Percentiles rank a stretch among this genome's conserved stretches.
These are phyloP conservation scores for Populus hybrid DNA, from an alignment of 441 rosid genomes.

Conservation along the genomic window DNA sequence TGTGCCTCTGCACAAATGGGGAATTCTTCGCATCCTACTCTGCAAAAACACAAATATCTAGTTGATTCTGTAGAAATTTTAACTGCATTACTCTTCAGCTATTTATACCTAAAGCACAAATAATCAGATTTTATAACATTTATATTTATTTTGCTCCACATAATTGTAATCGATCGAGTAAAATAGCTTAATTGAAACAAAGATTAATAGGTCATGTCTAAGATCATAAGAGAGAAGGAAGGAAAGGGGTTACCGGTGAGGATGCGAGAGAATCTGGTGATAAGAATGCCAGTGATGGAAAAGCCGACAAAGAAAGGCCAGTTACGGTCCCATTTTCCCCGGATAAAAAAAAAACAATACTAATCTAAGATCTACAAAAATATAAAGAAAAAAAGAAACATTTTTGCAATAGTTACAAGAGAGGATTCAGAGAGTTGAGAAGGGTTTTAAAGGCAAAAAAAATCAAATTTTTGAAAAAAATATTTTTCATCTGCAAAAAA, in stretches of 20 bases:
- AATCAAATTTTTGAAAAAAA: too few relatives aligned
- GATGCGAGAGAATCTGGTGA: slow-evolving; percentile 68
- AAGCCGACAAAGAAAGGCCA: slow-evolving; percentile 93
- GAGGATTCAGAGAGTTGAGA: too few relatives aligned
- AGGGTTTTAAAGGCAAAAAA: too few relatives aligned
- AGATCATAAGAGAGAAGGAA: background rate
- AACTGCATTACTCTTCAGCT: too few relatives aligned
- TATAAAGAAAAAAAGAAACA: background rate
- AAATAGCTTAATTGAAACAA: background rate
- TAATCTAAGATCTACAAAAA: too few relatives aligned
- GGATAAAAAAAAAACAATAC: slow-evolving; percentile 23
- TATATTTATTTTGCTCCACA: background rate
- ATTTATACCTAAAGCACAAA: too few relatives aligned
- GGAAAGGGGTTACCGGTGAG: slow-evolving; percentile 54
- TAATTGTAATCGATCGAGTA: background rate
- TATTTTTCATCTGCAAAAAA: too few relatives aligned
- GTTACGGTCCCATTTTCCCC: slow-evolving; percentile 68
- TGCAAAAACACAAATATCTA: slow-evolving; percentile 19
- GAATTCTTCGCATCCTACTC: slow-evolving; percentile 91
- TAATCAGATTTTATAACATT: background rate
- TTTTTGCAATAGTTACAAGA: background rate
- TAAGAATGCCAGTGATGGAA: slow-evolving; percentile 62
- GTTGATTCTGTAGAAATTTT: too few relatives aligned
- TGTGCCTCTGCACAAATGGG: slow-evolving; percentile 71
- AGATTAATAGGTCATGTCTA: background rate